Conservation (phyloP, 495 filamentous ascomycete genomes). For the Penicillium steckii region DNA sequence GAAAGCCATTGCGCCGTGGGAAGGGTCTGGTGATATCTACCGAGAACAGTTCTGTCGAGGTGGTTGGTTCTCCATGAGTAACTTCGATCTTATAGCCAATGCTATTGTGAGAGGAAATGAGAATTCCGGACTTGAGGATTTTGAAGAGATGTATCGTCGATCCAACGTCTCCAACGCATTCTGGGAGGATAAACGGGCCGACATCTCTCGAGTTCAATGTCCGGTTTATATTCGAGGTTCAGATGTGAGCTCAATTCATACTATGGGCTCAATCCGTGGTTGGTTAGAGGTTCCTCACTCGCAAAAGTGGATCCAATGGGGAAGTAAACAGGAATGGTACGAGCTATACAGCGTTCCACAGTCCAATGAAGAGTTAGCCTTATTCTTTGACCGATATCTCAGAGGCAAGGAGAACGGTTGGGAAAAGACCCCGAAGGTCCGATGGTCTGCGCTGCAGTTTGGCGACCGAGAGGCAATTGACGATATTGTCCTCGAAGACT, state of each 20-base stretch:
- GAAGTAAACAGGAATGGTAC: slow-evolving; percentile 41
- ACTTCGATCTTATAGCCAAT: slow-evolving; percentile 22
- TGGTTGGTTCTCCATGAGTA: slow-evolving; percentile 22
- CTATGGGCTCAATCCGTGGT: slow-evolving; percentile 34
- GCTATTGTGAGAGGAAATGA: slow-evolving; percentile 23
- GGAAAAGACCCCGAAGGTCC: slow-evolving; percentile 40
- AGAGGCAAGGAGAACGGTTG: slow-evolving; percentile 39
- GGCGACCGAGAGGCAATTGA: slow-evolving; percentile 22
- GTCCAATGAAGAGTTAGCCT: slow-evolving; percentile 22
- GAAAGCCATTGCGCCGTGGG: slow-evolving; percentile 47
- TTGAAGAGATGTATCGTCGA: slow-evolving; percentile 29
- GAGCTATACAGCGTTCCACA: slow-evolving; percentile 31
- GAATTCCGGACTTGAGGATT: slow-evolving; percentile 28
- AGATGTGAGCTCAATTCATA: slow-evolving; percentile 32
- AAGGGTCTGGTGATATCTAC: slow-evolving; percentile 44
- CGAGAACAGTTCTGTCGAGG: slow-evolving; percentile 38
- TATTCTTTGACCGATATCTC: slow-evolving; percentile 41
- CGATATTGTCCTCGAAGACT: slow-evolving; percentile 27
- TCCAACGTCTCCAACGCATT: slow-evolving; percentile 19
- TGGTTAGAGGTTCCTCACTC: slow-evolving; percentile 24
- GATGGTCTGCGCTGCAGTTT: slow-evolving; percentile 27
- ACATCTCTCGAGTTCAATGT: slow-evolving; percentile 14
- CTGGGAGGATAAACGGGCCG: slow-evolving; percentile 29
- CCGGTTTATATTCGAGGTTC: slow-evolving; percentile 31
- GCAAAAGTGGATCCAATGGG: slow-evolving; percentile 31